Evolutionary conservation across 306 rosid genomes (phyloP).

Genomic region (Nissolia schottii): DNA sequence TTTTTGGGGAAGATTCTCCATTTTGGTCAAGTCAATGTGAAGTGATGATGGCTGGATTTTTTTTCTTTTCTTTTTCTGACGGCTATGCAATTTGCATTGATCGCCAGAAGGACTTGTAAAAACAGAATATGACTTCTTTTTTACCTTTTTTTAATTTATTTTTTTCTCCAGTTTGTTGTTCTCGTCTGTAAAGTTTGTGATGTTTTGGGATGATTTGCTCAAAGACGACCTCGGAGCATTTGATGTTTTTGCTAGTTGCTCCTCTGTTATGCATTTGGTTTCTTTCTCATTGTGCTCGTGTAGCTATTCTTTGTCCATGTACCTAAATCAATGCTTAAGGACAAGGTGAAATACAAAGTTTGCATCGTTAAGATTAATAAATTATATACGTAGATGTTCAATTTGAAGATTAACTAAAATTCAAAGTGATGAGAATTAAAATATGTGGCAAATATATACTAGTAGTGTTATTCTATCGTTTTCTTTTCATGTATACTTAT

Average conservation of each 20-base stretch:
- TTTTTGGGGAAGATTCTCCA: slow-evolving; percentile 1
- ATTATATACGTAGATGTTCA: too few relatives aligned
- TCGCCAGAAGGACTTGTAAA: neutral
- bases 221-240: neutral
- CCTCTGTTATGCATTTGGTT: neutral
- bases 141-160: neutral
- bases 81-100: neutral
- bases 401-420: too few relatives aligned
- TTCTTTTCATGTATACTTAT: too few relatives aligned
- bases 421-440: too few relatives aligned
- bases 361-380: neutral
- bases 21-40: neutral
- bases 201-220: neutral
- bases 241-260: neutral
- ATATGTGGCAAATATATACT: too few relatives aligned
- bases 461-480: too few relatives aligned
- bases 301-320: neutral
- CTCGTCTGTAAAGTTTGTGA: neutral
- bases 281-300: neutral
- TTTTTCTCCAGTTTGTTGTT: too few relatives aligned
- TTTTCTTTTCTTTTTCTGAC: neutral
- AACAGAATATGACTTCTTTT: neutral
- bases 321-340: neutral
- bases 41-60: neutral
- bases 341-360: too few relatives aligned